phyloP scores from a whole-genome alignment of 1,284 basidiomycete genomes.

The Ustilago shanxiensis region DNA sequence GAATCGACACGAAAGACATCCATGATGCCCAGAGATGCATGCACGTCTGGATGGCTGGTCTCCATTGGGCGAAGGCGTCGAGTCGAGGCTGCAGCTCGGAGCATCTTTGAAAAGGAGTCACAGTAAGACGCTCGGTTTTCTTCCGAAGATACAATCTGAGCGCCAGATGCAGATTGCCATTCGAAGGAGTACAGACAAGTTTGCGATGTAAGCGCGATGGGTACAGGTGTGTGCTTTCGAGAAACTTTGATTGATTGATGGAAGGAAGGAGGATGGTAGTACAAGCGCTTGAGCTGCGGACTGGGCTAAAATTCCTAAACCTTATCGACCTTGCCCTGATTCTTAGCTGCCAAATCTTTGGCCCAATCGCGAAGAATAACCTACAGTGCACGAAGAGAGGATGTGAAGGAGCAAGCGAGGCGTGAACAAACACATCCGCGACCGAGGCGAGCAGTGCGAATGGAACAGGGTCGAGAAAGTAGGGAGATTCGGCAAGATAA shows the following conservation, averaged over 20 bases:
- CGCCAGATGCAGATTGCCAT: too few relatives aligned
- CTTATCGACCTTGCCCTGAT: constrained; percentile 44
- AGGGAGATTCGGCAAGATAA: not conserved
- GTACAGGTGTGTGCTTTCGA: not conserved
- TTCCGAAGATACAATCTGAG: not conserved
- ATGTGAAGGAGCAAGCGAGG: not conserved
- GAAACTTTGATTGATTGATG: not conserved
- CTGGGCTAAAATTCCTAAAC: constrained; percentile 12
- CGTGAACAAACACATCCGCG: too few relatives aligned
- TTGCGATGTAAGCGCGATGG: not conserved
- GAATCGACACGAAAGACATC: not conserved
- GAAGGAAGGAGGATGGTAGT: not conserved
- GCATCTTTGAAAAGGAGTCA: not conserved
- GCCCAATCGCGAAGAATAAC: constrained; percentile 73
- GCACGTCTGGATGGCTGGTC: not conserved
- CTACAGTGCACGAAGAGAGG: constrained; percentile 13
- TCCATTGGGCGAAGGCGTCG: not conserved
- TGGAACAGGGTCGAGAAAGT: too few relatives aligned
- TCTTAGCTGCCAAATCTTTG: constrained; percentile 47
- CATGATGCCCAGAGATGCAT: not conserved
- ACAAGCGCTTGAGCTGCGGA: not conserved
- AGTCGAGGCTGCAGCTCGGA: not conserved
- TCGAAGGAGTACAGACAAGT: not conserved
- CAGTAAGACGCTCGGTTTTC: not conserved
- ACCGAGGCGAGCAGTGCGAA: too few relatives aligned